Evolutionary conservation across 176 grass and related monocot species (phyloP).

Genomic region (maize (Zea mays)): DNA sequence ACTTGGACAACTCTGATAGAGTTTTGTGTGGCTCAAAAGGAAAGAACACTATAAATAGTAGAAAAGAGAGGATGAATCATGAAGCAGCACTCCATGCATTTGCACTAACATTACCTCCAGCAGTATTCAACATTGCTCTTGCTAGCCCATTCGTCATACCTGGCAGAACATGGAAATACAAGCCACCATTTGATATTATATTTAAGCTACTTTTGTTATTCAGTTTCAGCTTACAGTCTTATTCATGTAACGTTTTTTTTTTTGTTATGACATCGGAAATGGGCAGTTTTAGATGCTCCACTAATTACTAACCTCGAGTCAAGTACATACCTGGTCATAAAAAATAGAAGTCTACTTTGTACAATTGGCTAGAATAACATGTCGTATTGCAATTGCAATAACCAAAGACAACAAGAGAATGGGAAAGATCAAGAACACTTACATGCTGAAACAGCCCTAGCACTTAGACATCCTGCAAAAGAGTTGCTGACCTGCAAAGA

Average conservation of each 20-base stretch:
- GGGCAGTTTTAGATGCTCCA: neutral
- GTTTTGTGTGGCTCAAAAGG: conserved; percentile 64
- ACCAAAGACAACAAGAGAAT: too few species aligned
- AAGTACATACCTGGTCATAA: neutral
- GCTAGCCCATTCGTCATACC: conserved; percentile 74
- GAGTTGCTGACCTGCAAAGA: too few species aligned
- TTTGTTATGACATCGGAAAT: neutral
- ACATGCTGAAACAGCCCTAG: too few species aligned
- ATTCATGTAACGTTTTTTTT: too few species aligned
- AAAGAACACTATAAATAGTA: conserved; percentile 33
- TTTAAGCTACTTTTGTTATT: neutral
- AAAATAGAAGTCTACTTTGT: neutral
- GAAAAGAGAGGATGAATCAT: conserved; percentile 22
- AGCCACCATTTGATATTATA: neutral
- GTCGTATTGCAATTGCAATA: too few species aligned
- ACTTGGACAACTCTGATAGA: conserved; percentile 81
- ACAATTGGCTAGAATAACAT: too few species aligned
- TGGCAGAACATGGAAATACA: conserved; percentile 17
- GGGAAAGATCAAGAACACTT: too few species aligned
- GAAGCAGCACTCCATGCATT: neutral
- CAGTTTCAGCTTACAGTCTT: neutral
- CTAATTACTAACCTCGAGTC: neutral
- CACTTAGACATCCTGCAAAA: too few species aligned
- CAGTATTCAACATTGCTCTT: conserved; percentile 63
- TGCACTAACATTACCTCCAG: conserved; percentile 55